Evolutionary conservation across 768 basidiomycete genomes (phyloP), one percentile per base, ranked within the genome.

Genomic region (Phylloporus arenicola): DNA sequence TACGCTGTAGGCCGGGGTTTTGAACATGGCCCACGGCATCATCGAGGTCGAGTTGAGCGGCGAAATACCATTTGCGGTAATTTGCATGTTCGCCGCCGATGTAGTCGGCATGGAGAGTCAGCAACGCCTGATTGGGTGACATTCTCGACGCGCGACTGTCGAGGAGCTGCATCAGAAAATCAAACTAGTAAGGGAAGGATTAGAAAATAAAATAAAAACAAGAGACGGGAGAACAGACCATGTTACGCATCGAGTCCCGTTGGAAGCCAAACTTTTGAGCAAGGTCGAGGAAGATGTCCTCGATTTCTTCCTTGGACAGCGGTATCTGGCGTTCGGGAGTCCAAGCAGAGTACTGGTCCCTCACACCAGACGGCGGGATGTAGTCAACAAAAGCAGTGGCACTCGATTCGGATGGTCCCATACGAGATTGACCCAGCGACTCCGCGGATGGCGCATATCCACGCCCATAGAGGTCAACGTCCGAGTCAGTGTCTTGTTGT

Each of bases 61-160:
- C 96, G 68, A 98, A 99, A 73, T 99, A 99, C 96, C 96, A 98
- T 73, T 97, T 97, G 54, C 96, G 89, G 72, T 98, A 98, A 74
- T 98, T 98, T 44, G 96, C 92, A 62, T 97, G 87, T 68, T 95
- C 89, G 3, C 96, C 96, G 19, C 96, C 96, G 60, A 99, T 97
- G 70, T 98, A 99, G 68, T 98, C 96, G 51, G 95, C 96, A 61
- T 99, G 96, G 2, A 99, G 79, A 0, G 94, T 98, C 48, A 96
- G 76, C 20, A 98, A 75, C 1, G 96, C 96, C 65, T 95, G 92
- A 64, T 92, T 88, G 10, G 96, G 94, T 0, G 92, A 85, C 95
- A 98, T 97, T 39, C 96, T 83, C 3, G 94, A 97, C 4, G 95
- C 90, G 52, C 96, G 83, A 63, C 92, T 94, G 71, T 99, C 96